phyloP scores from a whole-genome alignment of 805 yeast species.

The Ogataea pilisensis region DNA sequence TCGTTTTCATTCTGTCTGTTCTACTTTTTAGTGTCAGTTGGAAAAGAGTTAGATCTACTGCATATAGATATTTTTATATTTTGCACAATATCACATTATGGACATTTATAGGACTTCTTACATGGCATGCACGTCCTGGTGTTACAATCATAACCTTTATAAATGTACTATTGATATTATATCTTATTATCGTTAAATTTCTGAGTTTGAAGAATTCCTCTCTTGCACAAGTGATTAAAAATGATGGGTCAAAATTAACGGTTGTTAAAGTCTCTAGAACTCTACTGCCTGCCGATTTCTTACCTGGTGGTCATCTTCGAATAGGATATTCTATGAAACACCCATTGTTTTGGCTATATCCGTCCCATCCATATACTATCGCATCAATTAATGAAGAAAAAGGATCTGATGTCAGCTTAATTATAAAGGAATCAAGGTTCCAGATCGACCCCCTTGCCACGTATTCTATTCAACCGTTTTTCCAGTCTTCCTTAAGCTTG shows the following conservation, averaged over 20 bases:
- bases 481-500: slow-evolving; percentile 38
- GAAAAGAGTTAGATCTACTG: slow-evolving; percentile 42
- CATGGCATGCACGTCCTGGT: slow-evolving; percentile 70
- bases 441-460: slow-evolving; percentile 27
- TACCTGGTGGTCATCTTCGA: slow-evolving; percentile 59
- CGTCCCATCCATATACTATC: slow-evolving; percentile 69
- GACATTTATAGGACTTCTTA: slow-evolving; percentile 40
- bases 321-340: slow-evolving; percentile 36
- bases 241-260: slow-evolving; percentile 20
- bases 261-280: slow-evolving; percentile 19
- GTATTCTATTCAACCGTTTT: slow-evolving; percentile 39
- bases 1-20: slow-evolving; percentile 34
- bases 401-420: slow-evolving; percentile 38
- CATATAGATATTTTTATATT: slow-evolving; percentile 52
- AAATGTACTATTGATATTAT: slow-evolving; percentile 29
- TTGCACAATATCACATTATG: slow-evolving; percentile 51
- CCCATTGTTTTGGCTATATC: slow-evolving; percentile 43
- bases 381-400: slow-evolving; percentile 33
- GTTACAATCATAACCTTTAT: slow-evolving; percentile 37
- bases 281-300: slow-evolving; percentile 24
- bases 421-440: slow-evolving; percentile 42
- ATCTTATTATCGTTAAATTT: slow-evolving; percentile 36
- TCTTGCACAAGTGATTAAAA: slow-evolving; percentile 18
- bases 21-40: slow-evolving; percentile 44
- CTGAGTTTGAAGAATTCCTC: slow-evolving; percentile 16